These are phyloP conservation scores for Globisporangium rhizosaccharum DNA, from an alignment of 352 stramenopile genomes.

Conservation along the genomic window DNA sequence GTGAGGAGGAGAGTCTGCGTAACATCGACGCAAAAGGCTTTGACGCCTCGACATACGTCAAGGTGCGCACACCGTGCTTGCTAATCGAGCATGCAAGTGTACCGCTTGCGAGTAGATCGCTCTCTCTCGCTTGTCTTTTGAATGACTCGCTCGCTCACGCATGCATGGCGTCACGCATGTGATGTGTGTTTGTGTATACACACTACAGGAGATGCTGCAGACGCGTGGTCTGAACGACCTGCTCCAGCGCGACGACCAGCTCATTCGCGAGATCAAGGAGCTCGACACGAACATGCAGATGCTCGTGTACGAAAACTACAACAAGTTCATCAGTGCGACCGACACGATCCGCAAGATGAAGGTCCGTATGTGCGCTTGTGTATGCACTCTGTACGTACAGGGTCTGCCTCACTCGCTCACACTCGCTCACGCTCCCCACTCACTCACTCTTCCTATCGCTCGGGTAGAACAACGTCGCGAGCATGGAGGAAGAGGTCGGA, in stretches of 20 bases:
- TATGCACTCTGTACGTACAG: not conserved
- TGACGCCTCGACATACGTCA: constrained; percentile 65
- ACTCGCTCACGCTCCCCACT: not conserved
- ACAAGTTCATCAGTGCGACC: constrained; percentile 99
- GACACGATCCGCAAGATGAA: constrained; percentile 98
- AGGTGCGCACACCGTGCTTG: constrained; percentile 21
- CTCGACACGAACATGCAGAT: constrained; percentile 99
- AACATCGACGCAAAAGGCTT: constrained; percentile 80
- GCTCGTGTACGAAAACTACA: constrained; percentile 99
- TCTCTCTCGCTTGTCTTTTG: not conserved
- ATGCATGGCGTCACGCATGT: not conserved
- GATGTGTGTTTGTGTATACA: not conserved
- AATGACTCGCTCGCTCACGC: not conserved
- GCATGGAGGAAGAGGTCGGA: constrained; percentile 87
- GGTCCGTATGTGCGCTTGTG: constrained; percentile 15
- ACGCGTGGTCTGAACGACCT: constrained; percentile 65
- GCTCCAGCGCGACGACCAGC: constrained; percentile 58
- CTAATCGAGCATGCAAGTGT: not conserved
- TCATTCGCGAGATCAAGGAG: constrained; percentile 90
- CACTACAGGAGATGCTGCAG: constrained; percentile 49
- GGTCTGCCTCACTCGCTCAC: not conserved
- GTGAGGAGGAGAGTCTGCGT: constrained; percentile 49
- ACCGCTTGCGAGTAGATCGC: not conserved
- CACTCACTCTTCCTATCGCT: not conserved
- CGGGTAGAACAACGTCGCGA: constrained; percentile 82